Base-by-base conservation (phyloP, 495 filamentous ascomycete genomes). In the Aspergillus diversus region DNA sequence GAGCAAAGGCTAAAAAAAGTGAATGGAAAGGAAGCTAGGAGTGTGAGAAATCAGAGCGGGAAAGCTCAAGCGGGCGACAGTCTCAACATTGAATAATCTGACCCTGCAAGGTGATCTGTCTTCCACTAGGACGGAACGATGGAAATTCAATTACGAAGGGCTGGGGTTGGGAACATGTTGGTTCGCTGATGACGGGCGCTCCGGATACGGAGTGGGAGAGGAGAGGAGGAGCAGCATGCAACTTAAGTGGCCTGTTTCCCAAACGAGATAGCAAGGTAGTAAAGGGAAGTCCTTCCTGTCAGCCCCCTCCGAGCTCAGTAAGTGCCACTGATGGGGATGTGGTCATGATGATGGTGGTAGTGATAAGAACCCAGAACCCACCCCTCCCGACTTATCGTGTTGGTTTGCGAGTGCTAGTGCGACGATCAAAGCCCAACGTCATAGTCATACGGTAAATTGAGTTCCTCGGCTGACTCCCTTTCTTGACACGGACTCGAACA, bases 21-120 rank as follows among this genome's bases (percentile, higher is more conserved):
- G 48, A 63, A 15, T 33, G 8, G 21, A 33, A 35, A 57, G 6
- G 16, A 50, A 34, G 33, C 16, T 35, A 31, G 12, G 31, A 35
- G 37, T n/a, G 32, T 31, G 42, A 47, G 39, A 46, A 21, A n/a
- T 21, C n/a, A 55, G 33, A 39, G 13, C 34, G 50, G 55, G 35
- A 21, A 31, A 32, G 35, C 55, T 57, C 21, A 7, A 57, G 34
- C 21, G 21, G 21, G 50, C 39, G 39, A 12, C 39, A 11, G 39
- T n/a, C 39, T 43, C 39, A 8, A 43, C 39, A 11, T 43, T 55
- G 50, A 53, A 39, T 46, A 12, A 35, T 54, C 51, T 34, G 46
- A 61, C 59, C 59, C 59, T 52, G 59, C 59, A 61, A 37, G 59
- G 7, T 56, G 59, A 61, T 61, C 51, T 55, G 51, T 46, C 50